Conservation (phyloP, 768 basidiomycete species). For the Tephrocybe sp. region DNA sequence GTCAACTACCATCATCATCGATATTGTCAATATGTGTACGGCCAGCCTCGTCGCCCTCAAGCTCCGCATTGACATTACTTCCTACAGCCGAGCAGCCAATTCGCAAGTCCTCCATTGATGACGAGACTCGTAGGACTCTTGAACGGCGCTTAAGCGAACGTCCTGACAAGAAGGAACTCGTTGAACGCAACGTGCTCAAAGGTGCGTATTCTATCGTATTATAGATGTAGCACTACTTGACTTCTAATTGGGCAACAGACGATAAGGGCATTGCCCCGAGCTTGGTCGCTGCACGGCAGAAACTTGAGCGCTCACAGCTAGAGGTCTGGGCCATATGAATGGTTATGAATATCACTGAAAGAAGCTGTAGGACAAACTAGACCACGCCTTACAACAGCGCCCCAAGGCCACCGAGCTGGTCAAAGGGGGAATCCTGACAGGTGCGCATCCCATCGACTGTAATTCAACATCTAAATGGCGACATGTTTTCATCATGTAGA, state of each 20-base stretch:
- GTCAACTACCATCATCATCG: slow-evolving; percentile 2
- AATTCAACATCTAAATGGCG: neutral
- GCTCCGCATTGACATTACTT: neutral
- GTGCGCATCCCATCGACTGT: slow-evolving; percentile 13
- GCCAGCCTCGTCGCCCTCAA: neutral
- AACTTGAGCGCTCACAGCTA: slow-evolving; percentile 60
- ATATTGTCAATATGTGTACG: slow-evolving; percentile 10
- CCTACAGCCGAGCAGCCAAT: slow-evolving; percentile 1
- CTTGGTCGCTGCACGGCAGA: slow-evolving; percentile 58
- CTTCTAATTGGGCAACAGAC: slow-evolving; percentile 37
- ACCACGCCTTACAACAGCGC: slow-evolving; percentile 55
- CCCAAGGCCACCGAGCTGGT: slow-evolving; percentile 64
- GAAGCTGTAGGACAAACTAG: slow-evolving; percentile 55
- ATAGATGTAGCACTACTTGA: neutral
- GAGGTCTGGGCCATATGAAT: slow-evolving; percentile 40
- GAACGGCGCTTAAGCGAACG: slow-evolving; percentile 54
- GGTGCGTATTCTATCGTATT: slow-evolving; percentile 28
- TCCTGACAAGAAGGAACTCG: slow-evolving; percentile 60
- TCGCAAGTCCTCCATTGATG: slow-evolving; percentile 22
- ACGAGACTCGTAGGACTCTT: slow-evolving; percentile 36
- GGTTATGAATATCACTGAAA: neutral
- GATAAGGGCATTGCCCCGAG: slow-evolving; percentile 60
- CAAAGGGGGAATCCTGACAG: slow-evolving; percentile 59
- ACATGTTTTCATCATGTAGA: slow-evolving; percentile 15
- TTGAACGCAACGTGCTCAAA: slow-evolving; percentile 72